Percentiles rank a stretch among this genome's conserved stretches.
phyloP scores from a whole-genome alignment of 768 basidiomycete genomes.

The Tricholoma sp. region DNA sequence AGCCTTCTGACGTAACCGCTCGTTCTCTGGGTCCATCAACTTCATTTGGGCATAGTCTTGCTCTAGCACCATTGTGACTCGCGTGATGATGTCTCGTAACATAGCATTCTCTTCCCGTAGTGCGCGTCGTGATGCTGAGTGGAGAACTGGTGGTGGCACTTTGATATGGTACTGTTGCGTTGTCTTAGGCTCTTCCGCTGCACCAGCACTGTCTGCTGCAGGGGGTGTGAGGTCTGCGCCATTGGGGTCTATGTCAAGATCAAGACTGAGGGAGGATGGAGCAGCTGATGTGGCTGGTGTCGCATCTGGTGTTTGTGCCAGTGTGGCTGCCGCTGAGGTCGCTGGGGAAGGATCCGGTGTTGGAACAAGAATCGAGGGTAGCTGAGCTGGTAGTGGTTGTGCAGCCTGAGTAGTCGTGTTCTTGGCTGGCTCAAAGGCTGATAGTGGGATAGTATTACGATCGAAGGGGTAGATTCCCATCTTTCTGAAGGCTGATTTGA shows the following conservation, averaged over 20 bases:
- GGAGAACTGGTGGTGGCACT: not conserved
- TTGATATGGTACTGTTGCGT: not conserved
- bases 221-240: not conserved
- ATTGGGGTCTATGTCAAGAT: not conserved
- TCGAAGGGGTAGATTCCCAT: slow-evolving; percentile 20
- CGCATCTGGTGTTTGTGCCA: not conserved
- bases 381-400: slow-evolving; percentile 15
- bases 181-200: not conserved
- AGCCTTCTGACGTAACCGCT: not conserved
- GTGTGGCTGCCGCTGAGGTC: not conserved
- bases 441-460: slow-evolving; percentile 7
- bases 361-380: slow-evolving; percentile 1
- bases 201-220: not conserved
- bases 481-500: slow-evolving; percentile 13
- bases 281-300: not conserved
- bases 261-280: not conserved
- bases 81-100: not conserved
- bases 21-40: not conserved
- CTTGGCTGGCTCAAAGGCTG: slow-evolving; percentile 1
- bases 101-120: not conserved
- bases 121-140: not conserved
- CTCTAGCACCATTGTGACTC: not conserved
- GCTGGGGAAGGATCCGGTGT: not conserved
- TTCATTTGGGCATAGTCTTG: not conserved
- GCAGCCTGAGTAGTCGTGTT: slow-evolving; percentile 9